Base-by-base conservation (phyloP, 495 filamentous ascomycete species). In the Podospora tetraspora region DNA sequence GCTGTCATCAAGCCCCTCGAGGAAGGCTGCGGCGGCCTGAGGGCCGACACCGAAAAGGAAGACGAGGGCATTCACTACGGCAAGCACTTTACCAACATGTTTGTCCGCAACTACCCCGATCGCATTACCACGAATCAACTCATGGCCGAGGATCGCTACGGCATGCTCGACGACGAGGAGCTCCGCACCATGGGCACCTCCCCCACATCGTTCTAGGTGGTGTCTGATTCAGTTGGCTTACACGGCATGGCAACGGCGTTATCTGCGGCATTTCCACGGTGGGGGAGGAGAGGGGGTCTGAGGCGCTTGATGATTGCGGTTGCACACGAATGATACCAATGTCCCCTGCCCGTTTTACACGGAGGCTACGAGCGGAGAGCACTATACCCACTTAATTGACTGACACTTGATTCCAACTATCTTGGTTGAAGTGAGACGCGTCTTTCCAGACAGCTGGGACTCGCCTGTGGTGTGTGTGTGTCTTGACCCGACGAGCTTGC, bases 31-130 rank as follows among this genome's bases (percentile, higher is more conserved):
- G 68, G 71, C 27, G 72, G 64, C 30, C 37, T 63, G 52, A 30
- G 62, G 23, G 12, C 34, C 9, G 60, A 68, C 19, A 5, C 3
- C 5, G 43, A 23, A 8, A 29, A 69, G 30, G 61, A 68, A 3
- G 43, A 24, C 24, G 68, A 79, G 56, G 75, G 76, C 25, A 78
- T 83, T 21, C 81, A 83, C 71, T 82, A 83, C 64, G 80, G 81
- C 19, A 81, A 79, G 3, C 80, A 83, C 71, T 82, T 83, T 66
- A 82, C 79, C 59, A 82, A 82, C 68, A 83, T 83, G 81, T 82
- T 81, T 63, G 71, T 82, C 70, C 74, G 81, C 52, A 82, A 80
- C 71, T 83, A 82, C 57, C 80, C 81, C 0, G 78, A 81, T 25
- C 73, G 81, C n/a, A 75, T 82, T 34, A 83, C 81, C 3, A 79